phyloP scores from a whole-genome alignment of 495 filamentous ascomycete genomes.

The Penicillium canescens region DNA sequence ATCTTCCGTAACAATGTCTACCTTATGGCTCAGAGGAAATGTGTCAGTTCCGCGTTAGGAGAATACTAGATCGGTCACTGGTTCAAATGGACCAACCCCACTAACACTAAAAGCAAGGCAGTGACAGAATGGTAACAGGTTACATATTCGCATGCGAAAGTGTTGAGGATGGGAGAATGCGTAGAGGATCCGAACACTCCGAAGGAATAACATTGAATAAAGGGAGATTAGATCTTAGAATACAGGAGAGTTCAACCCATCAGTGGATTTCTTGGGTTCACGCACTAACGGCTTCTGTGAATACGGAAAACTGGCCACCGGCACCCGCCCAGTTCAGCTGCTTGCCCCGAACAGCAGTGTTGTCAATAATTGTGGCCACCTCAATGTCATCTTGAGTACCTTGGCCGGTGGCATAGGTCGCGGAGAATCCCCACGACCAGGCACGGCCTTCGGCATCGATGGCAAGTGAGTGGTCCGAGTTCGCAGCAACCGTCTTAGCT shows the following conservation, averaged over 20 bases:
- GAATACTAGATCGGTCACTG: too few relatives aligned
- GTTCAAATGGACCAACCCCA: too few relatives aligned
- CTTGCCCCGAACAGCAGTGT: constrained; percentile 57
- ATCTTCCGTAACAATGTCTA: too few relatives aligned
- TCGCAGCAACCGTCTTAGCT: constrained; percentile 44
- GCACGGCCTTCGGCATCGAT: constrained; percentile 58
- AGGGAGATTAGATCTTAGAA: background rate
- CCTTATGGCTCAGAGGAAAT: too few relatives aligned
- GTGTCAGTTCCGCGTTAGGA: too few relatives aligned
- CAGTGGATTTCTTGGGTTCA: constrained; percentile 3
- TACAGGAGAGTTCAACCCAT: background rate
- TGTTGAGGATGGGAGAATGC: too few relatives aligned
- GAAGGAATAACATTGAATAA: too few relatives aligned
- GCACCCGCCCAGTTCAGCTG: constrained; percentile 58
- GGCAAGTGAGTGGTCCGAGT: constrained; percentile 59
- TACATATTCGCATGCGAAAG: too few relatives aligned
- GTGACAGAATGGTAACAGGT: too few relatives aligned
- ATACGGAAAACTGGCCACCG: constrained; percentile 62
- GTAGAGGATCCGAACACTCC: background rate
- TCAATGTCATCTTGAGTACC: constrained; percentile 58
- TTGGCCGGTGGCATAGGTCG: constrained; percentile 63
- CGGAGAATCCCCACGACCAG: constrained; percentile 64
- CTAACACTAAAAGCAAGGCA: too few relatives aligned
- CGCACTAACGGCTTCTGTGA: constrained; percentile 31
- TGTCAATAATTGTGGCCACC: constrained; percentile 58